Percentiles rank a stretch among this genome's conserved stretches.
Conservation (phyloP, 768 basidiomycete genomes). For the Termitomyces sp. region DNA sequence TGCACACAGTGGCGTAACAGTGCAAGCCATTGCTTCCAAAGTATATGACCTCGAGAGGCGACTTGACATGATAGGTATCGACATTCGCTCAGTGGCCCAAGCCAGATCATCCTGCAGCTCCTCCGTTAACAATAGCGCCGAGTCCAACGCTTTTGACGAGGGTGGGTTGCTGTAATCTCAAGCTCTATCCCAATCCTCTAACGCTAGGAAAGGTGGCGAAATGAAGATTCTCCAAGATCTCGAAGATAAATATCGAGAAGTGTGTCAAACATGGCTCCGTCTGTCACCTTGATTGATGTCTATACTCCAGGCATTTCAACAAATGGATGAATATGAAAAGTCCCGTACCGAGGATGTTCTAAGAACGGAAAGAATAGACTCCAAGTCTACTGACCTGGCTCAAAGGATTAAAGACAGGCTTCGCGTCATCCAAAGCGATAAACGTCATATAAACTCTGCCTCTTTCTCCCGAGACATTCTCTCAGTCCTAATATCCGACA, state of each 20-base stretch:
- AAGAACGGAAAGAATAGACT: neutral
- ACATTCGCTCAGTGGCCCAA: neutral
- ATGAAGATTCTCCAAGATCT: neutral
- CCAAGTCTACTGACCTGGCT: neutral
- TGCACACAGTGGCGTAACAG: too few species aligned
- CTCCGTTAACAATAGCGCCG: neutral
- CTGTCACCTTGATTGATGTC: neutral
- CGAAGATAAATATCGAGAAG: slow-evolving; percentile 3
- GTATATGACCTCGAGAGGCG: neutral
- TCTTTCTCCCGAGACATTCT: neutral
- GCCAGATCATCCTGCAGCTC: neutral
- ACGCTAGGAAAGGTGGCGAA: neutral
- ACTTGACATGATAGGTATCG: neutral
- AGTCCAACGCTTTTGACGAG: neutral
- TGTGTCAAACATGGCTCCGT: neutral
- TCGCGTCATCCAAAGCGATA: neutral
- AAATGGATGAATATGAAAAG: slow-evolving; percentile 5
- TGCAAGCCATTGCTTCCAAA: neutral
- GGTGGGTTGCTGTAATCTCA: neutral
- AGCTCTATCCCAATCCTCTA: neutral
- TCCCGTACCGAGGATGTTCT: neutral
- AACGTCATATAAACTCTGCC: neutral
- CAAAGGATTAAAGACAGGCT: neutral
- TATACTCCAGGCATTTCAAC: neutral
- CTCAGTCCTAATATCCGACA: slow-evolving; percentile 5